Evolutionary conservation across 441 rosid genomes (phyloP).

Genomic region (Populus hybrid): DNA sequence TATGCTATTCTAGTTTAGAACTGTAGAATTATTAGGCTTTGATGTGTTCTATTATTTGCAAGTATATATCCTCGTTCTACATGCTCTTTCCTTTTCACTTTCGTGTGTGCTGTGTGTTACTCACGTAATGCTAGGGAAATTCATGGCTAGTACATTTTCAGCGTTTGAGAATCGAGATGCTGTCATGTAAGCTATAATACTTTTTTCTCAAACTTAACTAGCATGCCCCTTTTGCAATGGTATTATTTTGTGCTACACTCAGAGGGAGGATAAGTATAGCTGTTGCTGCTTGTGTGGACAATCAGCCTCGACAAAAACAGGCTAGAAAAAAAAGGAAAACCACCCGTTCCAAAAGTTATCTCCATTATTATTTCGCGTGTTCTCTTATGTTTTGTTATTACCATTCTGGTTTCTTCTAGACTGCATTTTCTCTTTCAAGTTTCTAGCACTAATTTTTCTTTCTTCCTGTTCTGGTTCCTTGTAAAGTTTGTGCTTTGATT

Average conservation of each 20-base stretch:
- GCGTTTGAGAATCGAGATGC: too few relatives aligned
- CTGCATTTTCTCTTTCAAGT: not conserved
- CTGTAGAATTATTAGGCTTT: too few relatives aligned
- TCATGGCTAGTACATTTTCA: too few relatives aligned
- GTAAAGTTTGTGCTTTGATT: not conserved
- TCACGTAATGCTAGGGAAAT: too few relatives aligned
- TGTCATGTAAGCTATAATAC: not conserved
- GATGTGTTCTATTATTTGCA: too few relatives aligned
- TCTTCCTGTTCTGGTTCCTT: not conserved
- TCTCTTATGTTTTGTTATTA: not conserved
- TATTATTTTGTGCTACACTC: slow-evolving; percentile 27
- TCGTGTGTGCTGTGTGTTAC: too few relatives aligned
- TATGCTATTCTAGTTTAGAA: too few relatives aligned
- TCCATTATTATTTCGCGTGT: not conserved
- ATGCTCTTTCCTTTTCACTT: too few relatives aligned
- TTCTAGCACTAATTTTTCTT: not conserved
- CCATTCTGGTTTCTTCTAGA: not conserved
- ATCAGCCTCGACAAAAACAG: slow-evolving; percentile 49
- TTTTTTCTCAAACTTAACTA: not conserved
- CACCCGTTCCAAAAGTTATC: slow-evolving; percentile 63
- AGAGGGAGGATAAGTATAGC: slow-evolving; percentile 94
- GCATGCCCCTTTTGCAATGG: not conserved
- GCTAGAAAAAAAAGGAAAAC: slow-evolving; percentile 58
- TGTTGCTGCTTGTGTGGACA: slow-evolving; percentile 47
- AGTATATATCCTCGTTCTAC: too few relatives aligned